Conservation (phyloP, 305 asterid genomes). For the Euphrasia arctica region DNA sequence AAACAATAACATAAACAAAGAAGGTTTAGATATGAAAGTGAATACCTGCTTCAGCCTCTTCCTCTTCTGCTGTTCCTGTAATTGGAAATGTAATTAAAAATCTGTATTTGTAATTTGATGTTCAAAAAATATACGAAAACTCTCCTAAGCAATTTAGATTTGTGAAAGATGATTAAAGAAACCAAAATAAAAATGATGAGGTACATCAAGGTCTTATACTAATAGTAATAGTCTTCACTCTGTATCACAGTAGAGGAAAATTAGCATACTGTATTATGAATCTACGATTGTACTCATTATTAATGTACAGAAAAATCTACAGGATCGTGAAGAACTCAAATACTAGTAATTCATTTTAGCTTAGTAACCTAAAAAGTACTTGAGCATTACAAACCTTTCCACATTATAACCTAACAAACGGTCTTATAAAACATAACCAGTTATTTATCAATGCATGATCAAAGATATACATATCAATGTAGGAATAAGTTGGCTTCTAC, state of each 20-base stretch:
- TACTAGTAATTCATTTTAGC: neutral
- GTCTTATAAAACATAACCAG: neutral
- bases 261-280: neutral
- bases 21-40: constrained; percentile 15
- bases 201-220: constrained; percentile 16
- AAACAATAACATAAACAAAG: constrained; percentile 1
- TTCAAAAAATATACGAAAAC: constrained; percentile 10
- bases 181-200: constrained; percentile 9
- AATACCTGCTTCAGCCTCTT: constrained; percentile 71
- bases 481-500: neutral
- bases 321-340: neutral
- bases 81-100: constrained; percentile 25
- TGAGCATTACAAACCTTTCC: constrained; percentile 4
- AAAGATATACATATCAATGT: neutral
- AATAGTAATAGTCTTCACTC: neutral
- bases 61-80: constrained; percentile 65
- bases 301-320: neutral
- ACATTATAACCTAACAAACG: neutral
- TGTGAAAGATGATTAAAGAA: constrained; percentile 8
- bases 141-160: neutral
- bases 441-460: constrained; percentile 6
- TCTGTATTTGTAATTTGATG: constrained; percentile 24
- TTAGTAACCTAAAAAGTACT: neutral
- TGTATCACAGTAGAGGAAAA: constrained; percentile 16
- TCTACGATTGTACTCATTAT: neutral